Evolutionary conservation across 345 rosid species (phyloP).

Genomic region (Heritiera fomes): DNA sequence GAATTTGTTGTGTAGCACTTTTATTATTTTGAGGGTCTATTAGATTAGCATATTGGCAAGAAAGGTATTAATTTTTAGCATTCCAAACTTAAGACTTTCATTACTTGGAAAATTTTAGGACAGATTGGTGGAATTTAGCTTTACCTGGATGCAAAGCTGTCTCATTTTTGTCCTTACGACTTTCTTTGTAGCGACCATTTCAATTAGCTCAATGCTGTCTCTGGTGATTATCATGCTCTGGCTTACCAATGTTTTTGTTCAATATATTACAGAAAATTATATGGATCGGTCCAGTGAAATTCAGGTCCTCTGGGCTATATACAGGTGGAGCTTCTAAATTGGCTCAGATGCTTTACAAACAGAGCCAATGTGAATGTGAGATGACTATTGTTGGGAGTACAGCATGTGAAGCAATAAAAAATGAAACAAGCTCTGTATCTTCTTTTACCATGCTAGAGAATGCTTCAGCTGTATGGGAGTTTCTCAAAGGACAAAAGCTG

Average conservation of each 20-base stretch:
- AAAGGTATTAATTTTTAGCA: background rate
- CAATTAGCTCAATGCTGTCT: conserved; percentile 3
- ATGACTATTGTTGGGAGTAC: conserved; percentile 50
- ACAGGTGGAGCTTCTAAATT: conserved; percentile 41
- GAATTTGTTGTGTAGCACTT: background rate
- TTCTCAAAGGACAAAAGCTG: conserved; percentile 62
- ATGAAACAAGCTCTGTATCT: conserved; percentile 31
- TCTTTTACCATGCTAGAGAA: conserved; percentile 39
- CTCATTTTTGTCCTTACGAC: background rate
- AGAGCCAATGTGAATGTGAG: conserved; percentile 39
- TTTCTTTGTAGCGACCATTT: conserved; percentile 2
- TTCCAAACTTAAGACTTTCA: background rate
- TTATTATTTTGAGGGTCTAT: background rate
- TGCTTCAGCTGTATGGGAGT: conserved; percentile 63
- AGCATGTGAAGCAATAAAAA: conserved; percentile 41
- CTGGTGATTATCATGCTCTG: conserved; percentile 11
- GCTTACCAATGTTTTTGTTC: conserved; percentile 11
- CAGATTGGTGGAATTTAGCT: background rate
- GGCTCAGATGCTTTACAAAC: conserved; percentile 39
- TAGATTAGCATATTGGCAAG: background rate
- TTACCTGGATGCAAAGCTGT: background rate
- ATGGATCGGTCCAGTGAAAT: conserved; percentile 66
- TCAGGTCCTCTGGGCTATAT: conserved; percentile 34
- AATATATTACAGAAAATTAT: conserved; percentile 45
- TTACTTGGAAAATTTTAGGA: background rate